Base-by-base conservation (phyloP, 2,329 filamentous ascomycete species). In the Exophiala oligosperma region DNA sequence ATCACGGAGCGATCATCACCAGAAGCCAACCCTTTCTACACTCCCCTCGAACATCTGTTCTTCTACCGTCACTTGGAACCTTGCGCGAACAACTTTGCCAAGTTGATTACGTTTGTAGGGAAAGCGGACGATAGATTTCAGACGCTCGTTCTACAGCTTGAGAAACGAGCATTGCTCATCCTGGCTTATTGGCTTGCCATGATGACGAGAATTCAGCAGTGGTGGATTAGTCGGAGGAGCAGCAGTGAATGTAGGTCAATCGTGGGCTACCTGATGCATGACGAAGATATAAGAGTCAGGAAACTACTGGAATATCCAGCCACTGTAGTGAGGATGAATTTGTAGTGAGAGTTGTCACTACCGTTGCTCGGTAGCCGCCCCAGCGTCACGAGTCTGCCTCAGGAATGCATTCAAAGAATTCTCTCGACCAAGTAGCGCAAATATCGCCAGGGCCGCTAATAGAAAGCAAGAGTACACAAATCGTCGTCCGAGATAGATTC, bases 141-240 rank as follows among this genome's bases (percentile, higher is more conserved):
- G n/a, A 12, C 28, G 23, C 49, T 60, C 7, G 44, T 63, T 35
- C 40, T 57, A 4, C 12, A 12, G 3, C 50, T 50, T 29, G 61
- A 63, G 1, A 63, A 50, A 41, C 38, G 53, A 32, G 57, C 61
- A 24, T 49, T 63, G 35, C 28, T 63, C 14, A 61, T 63, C 21
- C 55, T 63, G 55, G 57, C 57, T 4, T 52, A 63, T 47, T 63
- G 61, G 61, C 55, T 63, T 14, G 51, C 44, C 17, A 40, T 58
- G 50, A 60, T 63, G 57, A 48, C 17, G 9, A 54, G 46, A n/a
- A 37, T 61, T 17, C 35, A 49, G 21, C 61, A 63, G 40, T 63
- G 61, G 61, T 63, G 61, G 61, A 44, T 57, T 14, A 54, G 52
- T 50, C 50, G 29, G 6, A 57, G 61, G 28, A 49, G 52, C 28